Percentiles rank a stretch among this genome's conserved stretches.
Conservation (phyloP, 148 eudicot genomes). For the Gaultheria prostrata region DNA sequence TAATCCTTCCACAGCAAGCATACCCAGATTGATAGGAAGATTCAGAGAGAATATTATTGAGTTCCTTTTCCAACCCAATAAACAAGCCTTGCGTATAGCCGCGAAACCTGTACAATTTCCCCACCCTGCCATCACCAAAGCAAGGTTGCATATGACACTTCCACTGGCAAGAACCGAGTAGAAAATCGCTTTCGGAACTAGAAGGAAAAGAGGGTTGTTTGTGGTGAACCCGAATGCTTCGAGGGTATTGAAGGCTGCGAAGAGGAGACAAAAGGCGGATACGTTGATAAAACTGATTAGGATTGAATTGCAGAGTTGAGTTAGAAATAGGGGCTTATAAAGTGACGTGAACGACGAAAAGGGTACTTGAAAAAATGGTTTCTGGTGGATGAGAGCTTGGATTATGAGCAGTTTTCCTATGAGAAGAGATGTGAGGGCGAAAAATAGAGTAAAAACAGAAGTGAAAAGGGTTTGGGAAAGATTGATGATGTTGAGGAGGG, state of each 20-base stretch:
- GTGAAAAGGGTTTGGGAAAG: conserved; percentile 14
- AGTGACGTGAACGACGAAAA: conserved; percentile 13
- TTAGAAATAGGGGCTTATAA: conserved; percentile 12
- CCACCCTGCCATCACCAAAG: conserved; percentile 18
- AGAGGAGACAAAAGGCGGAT: not conserved
- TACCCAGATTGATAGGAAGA: conserved; percentile 19
- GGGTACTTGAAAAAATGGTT: conserved; percentile 9
- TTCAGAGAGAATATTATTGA: conserved; percentile 3
- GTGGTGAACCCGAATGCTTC: not conserved
- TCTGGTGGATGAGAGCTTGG: conserved; percentile 9
- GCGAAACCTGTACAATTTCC: conserved; percentile 5
- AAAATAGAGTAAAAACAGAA: conserved; percentile 6
- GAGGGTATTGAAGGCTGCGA: not conserved
- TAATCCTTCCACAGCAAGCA: conserved; percentile 22
- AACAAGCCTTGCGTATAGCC: conserved; percentile 21
- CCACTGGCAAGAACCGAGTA: conserved; percentile 4
- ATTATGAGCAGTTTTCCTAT: conserved; percentile 17
- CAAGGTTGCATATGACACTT: conserved; percentile 16
- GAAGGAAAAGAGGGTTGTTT: conserved; percentile 9
- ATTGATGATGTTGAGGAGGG: conserved; percentile 7
- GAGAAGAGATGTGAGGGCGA: conserved; percentile 11
- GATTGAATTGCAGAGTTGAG: conserved; percentile 23
- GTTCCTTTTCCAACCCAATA: conserved; percentile 14
- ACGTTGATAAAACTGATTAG: not conserved
- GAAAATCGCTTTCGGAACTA: conserved; percentile 5